Conservation (phyloP, 257 asterid genomes). For the Thymus quinquecostatus region DNA sequence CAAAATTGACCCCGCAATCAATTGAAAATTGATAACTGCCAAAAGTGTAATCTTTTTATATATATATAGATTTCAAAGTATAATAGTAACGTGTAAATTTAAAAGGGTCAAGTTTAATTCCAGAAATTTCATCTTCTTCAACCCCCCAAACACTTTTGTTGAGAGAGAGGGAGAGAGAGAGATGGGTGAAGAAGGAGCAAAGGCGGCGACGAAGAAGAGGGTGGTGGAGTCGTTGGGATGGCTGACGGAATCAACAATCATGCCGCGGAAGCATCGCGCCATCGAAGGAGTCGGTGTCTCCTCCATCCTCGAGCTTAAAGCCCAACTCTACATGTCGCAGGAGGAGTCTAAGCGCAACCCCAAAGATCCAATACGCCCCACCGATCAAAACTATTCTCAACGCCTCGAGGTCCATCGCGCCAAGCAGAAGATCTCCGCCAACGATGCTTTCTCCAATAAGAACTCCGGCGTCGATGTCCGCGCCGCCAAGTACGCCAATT, state of each 20-base stretch:
- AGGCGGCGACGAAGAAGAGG: constrained; percentile 55
- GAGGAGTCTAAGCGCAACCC: constrained; percentile 85
- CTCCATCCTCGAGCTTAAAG: constrained; percentile 91
- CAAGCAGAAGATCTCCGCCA: constrained; percentile 58
- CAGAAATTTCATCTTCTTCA: constrained; percentile 7
- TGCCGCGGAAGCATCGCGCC: constrained; percentile 91
- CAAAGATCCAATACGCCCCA: constrained; percentile 58
- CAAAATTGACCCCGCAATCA: too few species aligned
- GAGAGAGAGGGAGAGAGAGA: constrained; percentile 24
- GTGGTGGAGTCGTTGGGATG: constrained; percentile 92
- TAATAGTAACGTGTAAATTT: too few species aligned
- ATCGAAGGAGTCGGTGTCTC: constrained; percentile 96
- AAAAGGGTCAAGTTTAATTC: background rate
- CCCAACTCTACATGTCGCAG: constrained; percentile 90
- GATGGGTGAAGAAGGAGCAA: constrained; percentile 48
- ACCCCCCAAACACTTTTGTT: constrained; percentile 11
- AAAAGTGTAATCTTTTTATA: too few species aligned
- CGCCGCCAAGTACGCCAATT: constrained; percentile 64
- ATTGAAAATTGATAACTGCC: too few species aligned
- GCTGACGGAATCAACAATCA: constrained; percentile 93
- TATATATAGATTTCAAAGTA: too few species aligned
- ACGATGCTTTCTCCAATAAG: constrained; percentile 57
- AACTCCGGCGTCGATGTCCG: constrained; percentile 90
- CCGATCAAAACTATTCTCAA: constrained; percentile 56
- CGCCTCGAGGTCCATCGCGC: constrained; percentile 86